These are phyloP conservation scores for Suhomyces choctaworum DNA, from an alignment of 1,139 yeast genomes.

Conservation along the genomic window DNA sequence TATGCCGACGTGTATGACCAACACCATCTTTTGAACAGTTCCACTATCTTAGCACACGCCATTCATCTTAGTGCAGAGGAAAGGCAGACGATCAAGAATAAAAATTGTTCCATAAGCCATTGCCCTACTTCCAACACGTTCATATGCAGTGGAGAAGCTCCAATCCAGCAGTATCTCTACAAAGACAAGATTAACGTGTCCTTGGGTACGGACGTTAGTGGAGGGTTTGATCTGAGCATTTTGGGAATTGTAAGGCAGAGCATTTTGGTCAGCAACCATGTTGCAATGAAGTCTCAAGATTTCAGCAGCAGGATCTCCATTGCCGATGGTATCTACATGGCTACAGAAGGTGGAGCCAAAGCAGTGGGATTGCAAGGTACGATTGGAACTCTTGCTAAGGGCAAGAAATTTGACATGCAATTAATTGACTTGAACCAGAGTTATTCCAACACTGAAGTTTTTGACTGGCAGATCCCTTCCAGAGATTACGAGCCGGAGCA, in stretches of 20 bases:
- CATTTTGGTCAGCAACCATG: slow-evolving; percentile 78
- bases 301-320: slow-evolving; percentile 55
- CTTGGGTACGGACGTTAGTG: slow-evolving; percentile 90
- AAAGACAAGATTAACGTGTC: slow-evolving; percentile 72
- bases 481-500: slow-evolving; percentile 12
- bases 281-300: slow-evolving; percentile 58
- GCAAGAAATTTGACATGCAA: slow-evolving; percentile 85
- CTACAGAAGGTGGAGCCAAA: slow-evolving; percentile 88
- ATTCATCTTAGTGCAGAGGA: slow-evolving; percentile 72
- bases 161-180: slow-evolving; percentile 64
- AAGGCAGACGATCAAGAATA: slow-evolving; percentile 51
- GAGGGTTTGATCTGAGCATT: slow-evolving; percentile 84
- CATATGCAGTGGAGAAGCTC: slow-evolving; percentile 88
- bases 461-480: slow-evolving; percentile 59
- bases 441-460: slow-evolving; percentile 68
- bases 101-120: slow-evolving; percentile 77
- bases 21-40: slow-evolving; percentile 56
- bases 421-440: slow-evolving; percentile 57
- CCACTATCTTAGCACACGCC: slow-evolving; percentile 88
- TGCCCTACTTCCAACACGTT: slow-evolving; percentile 93
- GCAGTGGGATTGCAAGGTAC: slow-evolving; percentile 60
- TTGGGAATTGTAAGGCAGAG: slow-evolving; percentile 77
- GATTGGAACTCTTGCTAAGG: slow-evolving; percentile 72
- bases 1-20: slow-evolving; percentile 80
- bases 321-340: slow-evolving; percentile 73